Conservation (phyloP, 345 rosid genomes). For the Eucalyptus marginata region DNA sequence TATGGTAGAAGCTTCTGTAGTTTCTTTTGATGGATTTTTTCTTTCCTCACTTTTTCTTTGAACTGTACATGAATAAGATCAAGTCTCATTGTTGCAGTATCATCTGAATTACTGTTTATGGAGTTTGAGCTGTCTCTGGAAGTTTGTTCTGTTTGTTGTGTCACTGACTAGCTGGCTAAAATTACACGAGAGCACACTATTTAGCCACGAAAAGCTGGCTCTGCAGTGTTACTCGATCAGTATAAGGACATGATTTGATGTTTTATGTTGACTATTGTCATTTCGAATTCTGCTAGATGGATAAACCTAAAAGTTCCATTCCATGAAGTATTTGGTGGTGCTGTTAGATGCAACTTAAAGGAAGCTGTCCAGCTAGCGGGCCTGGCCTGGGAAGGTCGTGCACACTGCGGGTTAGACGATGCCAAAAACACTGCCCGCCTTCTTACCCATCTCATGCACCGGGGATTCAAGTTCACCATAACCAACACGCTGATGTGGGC, state of each 20-base stretch:
- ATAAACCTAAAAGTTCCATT: conserved; percentile 47
- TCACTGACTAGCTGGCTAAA: not conserved
- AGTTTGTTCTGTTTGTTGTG: not conserved
- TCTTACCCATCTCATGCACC: conserved; percentile 27
- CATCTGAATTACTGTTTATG: not conserved
- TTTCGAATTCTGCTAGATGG: conserved; percentile 20
- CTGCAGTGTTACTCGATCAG: not conserved
- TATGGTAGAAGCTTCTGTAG: not conserved
- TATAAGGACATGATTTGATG: not conserved
- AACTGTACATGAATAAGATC: not conserved
- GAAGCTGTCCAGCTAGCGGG: conserved; percentile 43
- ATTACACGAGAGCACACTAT: not conserved
- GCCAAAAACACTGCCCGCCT: conserved; percentile 47
- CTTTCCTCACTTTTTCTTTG: not conserved
- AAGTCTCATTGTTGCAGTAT: not conserved
- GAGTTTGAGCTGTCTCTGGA: not conserved
- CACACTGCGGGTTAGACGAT: conserved; percentile 44
- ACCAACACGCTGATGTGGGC: conserved; percentile 37
- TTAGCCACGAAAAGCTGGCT: not conserved
- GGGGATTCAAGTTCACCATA: conserved; percentile 30
- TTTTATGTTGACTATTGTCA: not conserved
- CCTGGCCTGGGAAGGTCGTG: conserved; percentile 40
- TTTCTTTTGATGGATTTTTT: not conserved
- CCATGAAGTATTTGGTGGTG: conserved; percentile 30
- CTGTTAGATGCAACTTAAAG: conserved; percentile 25